phyloP scores from a whole-genome alignment of 345 rosid species.

The Eucalyptus rudis region DNA sequence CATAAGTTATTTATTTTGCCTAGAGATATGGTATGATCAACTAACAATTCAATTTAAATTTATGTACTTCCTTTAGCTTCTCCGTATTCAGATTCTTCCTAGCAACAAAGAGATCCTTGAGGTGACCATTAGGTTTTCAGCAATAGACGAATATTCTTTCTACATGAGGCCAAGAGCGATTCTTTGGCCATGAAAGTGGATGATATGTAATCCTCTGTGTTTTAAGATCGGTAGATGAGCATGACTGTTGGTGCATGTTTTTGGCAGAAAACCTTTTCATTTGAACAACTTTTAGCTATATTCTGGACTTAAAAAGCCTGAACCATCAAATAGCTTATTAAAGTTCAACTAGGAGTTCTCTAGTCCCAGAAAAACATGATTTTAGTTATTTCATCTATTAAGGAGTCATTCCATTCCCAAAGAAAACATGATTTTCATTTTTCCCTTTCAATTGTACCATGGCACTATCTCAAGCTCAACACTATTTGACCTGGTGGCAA shows the following conservation, averaged over 20 bases:
- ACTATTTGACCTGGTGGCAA: background rate
- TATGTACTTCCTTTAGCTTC: background rate
- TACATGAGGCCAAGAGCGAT: background rate
- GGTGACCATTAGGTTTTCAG: background rate
- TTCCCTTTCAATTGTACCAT: background rate
- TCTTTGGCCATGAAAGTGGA: background rate
- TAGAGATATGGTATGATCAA: background rate
- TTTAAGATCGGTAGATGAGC: background rate
- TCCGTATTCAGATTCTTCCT: background rate
- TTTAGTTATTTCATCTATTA: background rate
- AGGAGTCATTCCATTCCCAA: background rate
- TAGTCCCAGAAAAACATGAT: background rate
- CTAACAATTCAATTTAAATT: background rate
- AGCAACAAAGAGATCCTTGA: background rate
- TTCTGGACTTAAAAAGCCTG: background rate
- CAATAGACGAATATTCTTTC: background rate
- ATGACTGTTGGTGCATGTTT: background rate
- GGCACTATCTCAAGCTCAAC: background rate
- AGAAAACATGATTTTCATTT: background rate
- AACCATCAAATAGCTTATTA: background rate
- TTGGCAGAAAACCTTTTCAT: background rate
- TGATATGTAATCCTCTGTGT: background rate
- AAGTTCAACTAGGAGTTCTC: background rate
- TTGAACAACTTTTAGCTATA: background rate
- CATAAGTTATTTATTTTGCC: background rate